phyloP scores from a whole-genome alignment of 2,329 filamentous ascomycete genomes.

The Fusarium sp. region DNA sequence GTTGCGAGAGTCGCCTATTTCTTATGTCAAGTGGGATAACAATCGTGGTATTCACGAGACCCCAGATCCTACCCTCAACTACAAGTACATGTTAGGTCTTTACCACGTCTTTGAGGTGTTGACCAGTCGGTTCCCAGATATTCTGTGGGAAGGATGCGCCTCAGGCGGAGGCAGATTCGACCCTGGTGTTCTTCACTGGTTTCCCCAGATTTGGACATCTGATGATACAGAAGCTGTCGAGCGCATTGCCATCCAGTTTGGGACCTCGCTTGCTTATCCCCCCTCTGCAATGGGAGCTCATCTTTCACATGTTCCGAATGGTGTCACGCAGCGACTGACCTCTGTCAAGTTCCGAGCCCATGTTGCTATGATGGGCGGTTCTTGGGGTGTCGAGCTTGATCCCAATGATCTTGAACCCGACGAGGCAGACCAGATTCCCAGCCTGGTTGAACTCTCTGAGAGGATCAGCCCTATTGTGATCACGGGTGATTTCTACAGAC shows the following conservation, averaged over 20 bases:
- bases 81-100: conserved; percentile 69
- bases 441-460: conserved; percentile 62
- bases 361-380: conserved; percentile 74
- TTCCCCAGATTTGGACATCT: conserved; percentile 72
- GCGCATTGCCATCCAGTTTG: conserved; percentile 69
- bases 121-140: conserved; percentile 66
- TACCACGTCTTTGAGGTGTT: conserved; percentile 70
- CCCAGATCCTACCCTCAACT: conserved; percentile 60
- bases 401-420: conserved; percentile 60
- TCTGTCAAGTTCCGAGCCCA: conserved; percentile 69
- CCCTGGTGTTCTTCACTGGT: conserved; percentile 69
- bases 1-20: conserved; percentile 62
- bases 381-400: conserved; percentile 72
- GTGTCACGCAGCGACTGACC: conserved; percentile 62
- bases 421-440: conserved; percentile 62
- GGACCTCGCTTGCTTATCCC: conserved; percentile 70
- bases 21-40: conserved; percentile 75
- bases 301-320: conserved; percentile 68
- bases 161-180: conserved; percentile 73
- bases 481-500: conserved; percentile 66
- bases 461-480: conserved; percentile 68
- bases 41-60: conserved; percentile 71
- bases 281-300: conserved; percentile 73
- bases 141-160: conserved; percentile 73
- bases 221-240: conserved; percentile 71